Evolutionary conservation across 129 eudicot genomes (phyloP).

Genomic region (Centella asiatica): DNA sequence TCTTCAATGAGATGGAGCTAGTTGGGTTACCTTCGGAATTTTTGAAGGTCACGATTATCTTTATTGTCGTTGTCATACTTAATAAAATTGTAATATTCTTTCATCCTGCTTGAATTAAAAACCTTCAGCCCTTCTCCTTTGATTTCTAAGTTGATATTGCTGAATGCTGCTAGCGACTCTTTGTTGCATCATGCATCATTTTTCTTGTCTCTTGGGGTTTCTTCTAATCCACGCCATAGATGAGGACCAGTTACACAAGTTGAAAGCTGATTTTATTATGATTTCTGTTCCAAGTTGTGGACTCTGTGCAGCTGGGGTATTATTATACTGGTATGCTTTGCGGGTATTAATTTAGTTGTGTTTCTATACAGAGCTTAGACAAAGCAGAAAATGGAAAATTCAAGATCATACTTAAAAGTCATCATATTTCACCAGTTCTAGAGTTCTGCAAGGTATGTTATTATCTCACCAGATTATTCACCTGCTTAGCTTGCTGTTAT

Average conservation of each 20-base stretch:
- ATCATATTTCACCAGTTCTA: constrained; percentile 71
- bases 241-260: too few relatives aligned
- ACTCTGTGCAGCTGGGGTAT: neutral
- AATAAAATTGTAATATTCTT: neutral
- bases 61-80: neutral
- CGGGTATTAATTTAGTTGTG: neutral
- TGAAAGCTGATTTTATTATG: neutral
- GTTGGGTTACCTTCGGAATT: constrained; percentile 75
- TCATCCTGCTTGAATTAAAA: neutral
- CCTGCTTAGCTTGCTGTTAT: neutral
- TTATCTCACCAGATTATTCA: neutral
- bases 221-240: neutral
- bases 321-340: neutral
- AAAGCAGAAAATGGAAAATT: constrained; percentile 52
- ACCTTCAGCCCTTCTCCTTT: neutral
- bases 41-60: constrained; percentile 36
- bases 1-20: constrained; percentile 60
- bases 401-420: constrained; percentile 60
- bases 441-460: constrained; percentile 69
- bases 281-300: neutral
- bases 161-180: too few relatives aligned
- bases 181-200: too few relatives aligned
- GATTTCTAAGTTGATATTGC: neutral
- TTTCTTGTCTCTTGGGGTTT: too few relatives aligned
- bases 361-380: constrained; percentile 54